phyloP scores from a whole-genome alignment of 2,329 filamentous ascomycete species.

The Pseudogymnoascus sp. region DNA sequence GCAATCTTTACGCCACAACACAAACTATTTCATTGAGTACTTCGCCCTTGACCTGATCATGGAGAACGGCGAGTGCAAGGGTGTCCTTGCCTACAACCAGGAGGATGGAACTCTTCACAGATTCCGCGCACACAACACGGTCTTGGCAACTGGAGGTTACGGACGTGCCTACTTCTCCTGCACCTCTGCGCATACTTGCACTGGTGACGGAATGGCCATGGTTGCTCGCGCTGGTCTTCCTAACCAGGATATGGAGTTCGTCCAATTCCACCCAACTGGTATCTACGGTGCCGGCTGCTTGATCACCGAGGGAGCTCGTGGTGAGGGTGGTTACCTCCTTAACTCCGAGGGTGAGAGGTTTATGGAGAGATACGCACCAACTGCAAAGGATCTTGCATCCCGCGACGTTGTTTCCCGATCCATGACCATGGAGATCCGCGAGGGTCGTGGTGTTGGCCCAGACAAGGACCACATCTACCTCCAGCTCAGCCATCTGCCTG shows the following conservation, averaged over 20 bases:
- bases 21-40: conserved; percentile 99
- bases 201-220: conserved; percentile 99
- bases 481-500: conserved; percentile 88
- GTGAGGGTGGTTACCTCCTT: conserved; percentile 94
- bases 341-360: conserved; percentile 98
- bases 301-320: conserved; percentile 96
- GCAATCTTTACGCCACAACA: conserved; percentile 93
- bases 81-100: conserved; percentile 96
- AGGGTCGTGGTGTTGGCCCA: conserved; percentile 90
- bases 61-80: conserved; percentile 93
- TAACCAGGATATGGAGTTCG: conserved; percentile 98
- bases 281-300: conserved; percentile 97
- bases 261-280: conserved; percentile 98
- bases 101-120: conserved; percentile 96
- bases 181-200: conserved; percentile 96
- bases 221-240: conserved; percentile 93
- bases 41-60: conserved; percentile 96
- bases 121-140: conserved; percentile 94
- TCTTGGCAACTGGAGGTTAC: conserved; percentile 93
- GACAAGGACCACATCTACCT: conserved; percentile 99
- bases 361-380: conserved; percentile 98
- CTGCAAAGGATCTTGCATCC: conserved; percentile 92
- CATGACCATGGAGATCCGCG: conserved; percentile 97
- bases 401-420: conserved; percentile 95
- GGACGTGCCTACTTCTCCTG: conserved; percentile 97